Percentiles rank a stretch among this genome's conserved stretches.
phyloP scores from a whole-genome alignment of 2,329 filamentous ascomycete genomes.

The Reticulascus tulasneorum region DNA sequence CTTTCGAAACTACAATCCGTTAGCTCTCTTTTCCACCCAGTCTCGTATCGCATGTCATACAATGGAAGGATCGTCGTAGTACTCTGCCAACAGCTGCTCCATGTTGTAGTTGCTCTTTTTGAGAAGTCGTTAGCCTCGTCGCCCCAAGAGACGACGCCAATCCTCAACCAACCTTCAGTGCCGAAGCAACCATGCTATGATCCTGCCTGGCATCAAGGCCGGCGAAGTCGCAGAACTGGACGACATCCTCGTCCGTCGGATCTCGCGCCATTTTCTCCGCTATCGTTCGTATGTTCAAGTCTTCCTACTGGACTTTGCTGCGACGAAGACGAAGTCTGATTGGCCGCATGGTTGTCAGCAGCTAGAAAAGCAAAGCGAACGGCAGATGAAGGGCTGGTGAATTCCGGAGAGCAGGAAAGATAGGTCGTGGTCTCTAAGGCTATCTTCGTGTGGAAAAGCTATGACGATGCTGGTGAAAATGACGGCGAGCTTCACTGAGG shows the following conservation, averaged over 20 bases:
- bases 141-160: background rate
- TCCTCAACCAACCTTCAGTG: constrained; percentile 32
- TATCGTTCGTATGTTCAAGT: too few relatives aligned
- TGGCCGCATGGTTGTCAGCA: too few relatives aligned
- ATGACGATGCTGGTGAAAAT: too few relatives aligned
- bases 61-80: constrained; percentile 41
- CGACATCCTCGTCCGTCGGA: constrained; percentile 32
- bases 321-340: too few relatives aligned
- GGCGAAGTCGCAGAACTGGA: constrained; percentile 38
- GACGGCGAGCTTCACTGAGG: too few relatives aligned
- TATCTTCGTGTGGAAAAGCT: too few relatives aligned
- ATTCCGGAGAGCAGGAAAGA: too few relatives aligned
- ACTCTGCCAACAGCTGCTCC: constrained; percentile 47
- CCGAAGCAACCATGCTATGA: constrained; percentile 33
- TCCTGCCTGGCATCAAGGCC: constrained; percentile 31
- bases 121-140: background rate
- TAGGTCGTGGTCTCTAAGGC: too few relatives aligned
- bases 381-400: too few relatives aligned
- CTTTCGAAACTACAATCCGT: constrained; percentile 34
- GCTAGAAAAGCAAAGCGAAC: too few relatives aligned
- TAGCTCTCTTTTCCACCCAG: constrained; percentile 2
- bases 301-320: too few relatives aligned
- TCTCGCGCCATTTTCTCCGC: constrained; percentile 23
- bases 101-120: constrained; percentile 41
- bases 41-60: constrained; percentile 21